Percentiles rank a stretch among this genome's conserved stretches.
phyloP scores from a whole-genome alignment of 2,329 filamentous ascomycete species.

The Lecanosticta acicola region DNA sequence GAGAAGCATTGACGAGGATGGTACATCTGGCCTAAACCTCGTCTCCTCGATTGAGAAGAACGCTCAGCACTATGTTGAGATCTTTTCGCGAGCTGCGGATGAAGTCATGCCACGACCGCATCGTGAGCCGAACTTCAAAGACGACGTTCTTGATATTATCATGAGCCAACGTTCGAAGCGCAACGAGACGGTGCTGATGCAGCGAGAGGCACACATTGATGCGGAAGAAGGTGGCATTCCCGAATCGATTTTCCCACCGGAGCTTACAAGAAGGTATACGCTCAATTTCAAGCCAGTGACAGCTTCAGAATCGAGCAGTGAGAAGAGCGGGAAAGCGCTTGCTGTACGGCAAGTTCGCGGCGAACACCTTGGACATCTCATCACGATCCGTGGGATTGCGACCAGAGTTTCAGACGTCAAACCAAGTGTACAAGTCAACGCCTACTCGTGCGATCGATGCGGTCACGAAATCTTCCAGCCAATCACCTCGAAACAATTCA shows the following conservation, averaged over 20 bases:
- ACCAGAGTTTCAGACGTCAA: conserved; percentile 97
- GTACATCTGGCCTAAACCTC: conserved; percentile 54
- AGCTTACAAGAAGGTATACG: conserved; percentile 88
- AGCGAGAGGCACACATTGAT: conserved; percentile 36
- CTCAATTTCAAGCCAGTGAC: conserved; percentile 91
- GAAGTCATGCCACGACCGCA: conserved; percentile 74
- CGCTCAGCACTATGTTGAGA: conserved; percentile 90
- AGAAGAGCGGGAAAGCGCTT: conserved; percentile 56
- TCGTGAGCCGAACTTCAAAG: conserved; percentile 84
- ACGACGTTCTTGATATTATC: conserved; percentile 93
- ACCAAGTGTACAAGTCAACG: conserved; percentile 93
- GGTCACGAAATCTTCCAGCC: conserved; percentile 98
- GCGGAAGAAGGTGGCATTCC: conserved; percentile 49
- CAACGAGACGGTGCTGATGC: conserved; percentile 64
- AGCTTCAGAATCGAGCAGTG: conserved; percentile 60
- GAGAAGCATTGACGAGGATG: conserved; percentile 55
- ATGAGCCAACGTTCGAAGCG: conserved; percentile 85
- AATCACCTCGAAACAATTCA: conserved; percentile 82
- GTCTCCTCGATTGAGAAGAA: conserved; percentile 84
- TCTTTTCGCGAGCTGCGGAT: conserved; percentile 83
- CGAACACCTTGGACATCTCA: conserved; percentile 86
- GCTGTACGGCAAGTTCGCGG: conserved; percentile 92
- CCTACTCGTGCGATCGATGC: conserved; percentile 94
- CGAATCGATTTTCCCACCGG: conserved; percentile 79
- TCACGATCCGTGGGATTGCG: conserved; percentile 88